A percentile compares a stretch with the other conserved stretches of the same genome.
phyloP scores from a whole-genome alignment of 2,329 filamentous ascomycete species.

The Ophiocordyceps camponoti-floridani region DNA sequence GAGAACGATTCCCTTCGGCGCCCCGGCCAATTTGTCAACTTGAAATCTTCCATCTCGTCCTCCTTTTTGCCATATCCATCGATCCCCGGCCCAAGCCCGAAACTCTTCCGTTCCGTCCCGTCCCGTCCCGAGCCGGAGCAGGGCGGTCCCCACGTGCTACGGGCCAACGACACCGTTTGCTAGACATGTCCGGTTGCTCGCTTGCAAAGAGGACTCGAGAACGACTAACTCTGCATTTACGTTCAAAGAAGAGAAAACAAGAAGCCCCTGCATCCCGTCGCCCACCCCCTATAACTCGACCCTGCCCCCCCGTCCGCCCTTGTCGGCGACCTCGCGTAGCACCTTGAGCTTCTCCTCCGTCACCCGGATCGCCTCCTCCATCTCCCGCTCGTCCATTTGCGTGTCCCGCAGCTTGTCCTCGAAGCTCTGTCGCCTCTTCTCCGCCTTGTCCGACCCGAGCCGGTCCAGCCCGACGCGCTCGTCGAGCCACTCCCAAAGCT shows the following conservation, averaged over 20 bases:
- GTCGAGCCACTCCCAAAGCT: constrained; percentile 87
- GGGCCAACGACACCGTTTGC: background rate
- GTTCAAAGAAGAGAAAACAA: background rate
- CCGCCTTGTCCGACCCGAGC: constrained; percentile 19
- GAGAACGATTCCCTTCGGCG: too few relatives aligned
- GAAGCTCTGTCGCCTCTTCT: constrained; percentile 34
- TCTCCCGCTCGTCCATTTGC: constrained; percentile 52
- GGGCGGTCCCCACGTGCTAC: background rate
- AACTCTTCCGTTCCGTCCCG: background rate
- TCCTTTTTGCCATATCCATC: background rate
- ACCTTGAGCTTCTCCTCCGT: constrained; percentile 72
- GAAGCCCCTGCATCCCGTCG: background rate
- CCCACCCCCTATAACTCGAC: too few relatives aligned
- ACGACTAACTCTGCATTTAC: background rate
- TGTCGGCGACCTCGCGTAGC: constrained; percentile 53
- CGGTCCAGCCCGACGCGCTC: constrained; percentile 61
- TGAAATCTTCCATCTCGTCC: background rate
- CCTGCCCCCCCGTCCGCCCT: constrained; percentile 11
- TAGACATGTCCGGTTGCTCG: background rate
- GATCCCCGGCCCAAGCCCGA: background rate
- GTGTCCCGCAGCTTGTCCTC: constrained; percentile 41
- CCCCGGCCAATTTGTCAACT: too few relatives aligned
- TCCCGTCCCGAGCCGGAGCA: background rate
- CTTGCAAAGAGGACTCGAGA: background rate
- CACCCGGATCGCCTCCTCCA: constrained; percentile 64